These are phyloP conservation scores for Cladosporium sphaerospermum DNA, from an alignment of 2,329 filamentous ascomycete species.

Conservation along the genomic window DNA sequence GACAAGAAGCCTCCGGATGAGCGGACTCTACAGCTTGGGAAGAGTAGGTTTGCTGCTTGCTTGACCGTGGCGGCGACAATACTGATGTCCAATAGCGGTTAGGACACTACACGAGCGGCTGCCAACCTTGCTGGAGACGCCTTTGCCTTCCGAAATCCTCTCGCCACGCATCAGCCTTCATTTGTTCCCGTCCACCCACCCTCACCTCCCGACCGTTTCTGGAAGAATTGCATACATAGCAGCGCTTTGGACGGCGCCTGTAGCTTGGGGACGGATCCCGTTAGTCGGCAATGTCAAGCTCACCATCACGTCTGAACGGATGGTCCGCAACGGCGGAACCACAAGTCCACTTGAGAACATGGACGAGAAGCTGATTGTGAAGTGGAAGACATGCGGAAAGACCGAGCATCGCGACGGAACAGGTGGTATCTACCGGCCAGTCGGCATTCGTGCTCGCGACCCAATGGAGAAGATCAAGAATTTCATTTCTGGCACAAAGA, in stretches of 20 bases:
- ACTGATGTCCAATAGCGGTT: constrained; percentile 41
- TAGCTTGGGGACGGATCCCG: constrained; percentile 91
- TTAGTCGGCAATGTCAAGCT: constrained; percentile 85
- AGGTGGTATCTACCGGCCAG: constrained; percentile 39
- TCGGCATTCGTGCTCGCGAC: constrained; percentile 33
- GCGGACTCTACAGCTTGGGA: constrained; percentile 56
- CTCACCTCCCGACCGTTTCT: constrained; percentile 84
- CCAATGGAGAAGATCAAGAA: constrained; percentile 50
- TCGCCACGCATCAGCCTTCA: constrained; percentile 57
- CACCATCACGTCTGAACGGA: constrained; percentile 82
- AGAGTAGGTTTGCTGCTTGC: constrained; percentile 40
- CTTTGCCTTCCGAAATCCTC: constrained; percentile 56
- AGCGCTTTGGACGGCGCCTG: constrained; percentile 89
- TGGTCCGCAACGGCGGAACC: constrained; percentile 55
- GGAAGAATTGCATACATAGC: constrained; percentile 87
- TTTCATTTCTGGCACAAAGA: constrained; percentile 50
- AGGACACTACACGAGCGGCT: constrained; percentile 56
- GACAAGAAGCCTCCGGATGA: constrained; percentile 48
- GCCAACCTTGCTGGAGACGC: constrained; percentile 54
- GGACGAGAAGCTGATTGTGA: constrained; percentile 79
- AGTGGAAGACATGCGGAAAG: constrained; percentile 70
- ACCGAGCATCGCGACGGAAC: constrained; percentile 39
- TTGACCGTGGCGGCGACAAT: neutral
- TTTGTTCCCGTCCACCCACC: constrained; percentile 68
- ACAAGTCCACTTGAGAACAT: constrained; percentile 24